These are phyloP conservation scores for Fraxinus dipetala DNA, from an alignment of 305 asterid species.

Conservation along the genomic window DNA sequence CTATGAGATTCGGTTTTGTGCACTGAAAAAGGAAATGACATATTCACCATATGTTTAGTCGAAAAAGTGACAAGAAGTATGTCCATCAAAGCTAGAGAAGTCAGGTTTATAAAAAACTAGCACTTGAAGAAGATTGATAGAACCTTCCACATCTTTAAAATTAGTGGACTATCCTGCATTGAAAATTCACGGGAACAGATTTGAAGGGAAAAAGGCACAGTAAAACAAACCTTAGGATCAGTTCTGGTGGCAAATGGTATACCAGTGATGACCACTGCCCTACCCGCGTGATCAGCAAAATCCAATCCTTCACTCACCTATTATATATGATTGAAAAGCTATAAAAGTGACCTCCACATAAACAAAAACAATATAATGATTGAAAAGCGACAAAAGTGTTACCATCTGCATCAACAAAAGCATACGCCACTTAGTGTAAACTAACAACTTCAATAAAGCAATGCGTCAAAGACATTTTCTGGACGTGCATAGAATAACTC, in stretches of 20 bases:
- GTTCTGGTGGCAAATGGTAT: conserved; percentile 83
- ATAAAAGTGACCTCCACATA: conserved; percentile 7
- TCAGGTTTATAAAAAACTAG: not conserved
- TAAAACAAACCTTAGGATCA: conserved; percentile 82
- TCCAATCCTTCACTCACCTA: conserved; percentile 99
- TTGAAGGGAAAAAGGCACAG: conserved; percentile 18
- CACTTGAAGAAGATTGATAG: conserved; percentile 2
- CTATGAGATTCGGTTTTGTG: not conserved
- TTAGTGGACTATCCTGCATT: not conserved
- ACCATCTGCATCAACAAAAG: not conserved
- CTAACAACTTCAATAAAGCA: not conserved
- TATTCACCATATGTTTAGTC: not conserved
- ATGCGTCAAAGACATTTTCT: not conserved
- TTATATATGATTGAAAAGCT: conserved; percentile 6
- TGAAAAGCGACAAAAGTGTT: not conserved
- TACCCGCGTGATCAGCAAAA: conserved; percentile 97
- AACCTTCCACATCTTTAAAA: not conserved
- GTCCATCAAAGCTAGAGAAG: not conserved
- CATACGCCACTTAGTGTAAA: not conserved
- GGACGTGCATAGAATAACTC: not conserved
- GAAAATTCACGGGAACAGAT: conserved; percentile 9
- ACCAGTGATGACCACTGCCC: conserved; percentile 96
- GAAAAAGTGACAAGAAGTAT: not conserved
- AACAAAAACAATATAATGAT: not conserved
- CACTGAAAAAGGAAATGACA: not conserved